phyloP scores from a whole-genome alignment of 2,329 filamentous ascomycete genomes.

The Aspergillus tanneri region DNA sequence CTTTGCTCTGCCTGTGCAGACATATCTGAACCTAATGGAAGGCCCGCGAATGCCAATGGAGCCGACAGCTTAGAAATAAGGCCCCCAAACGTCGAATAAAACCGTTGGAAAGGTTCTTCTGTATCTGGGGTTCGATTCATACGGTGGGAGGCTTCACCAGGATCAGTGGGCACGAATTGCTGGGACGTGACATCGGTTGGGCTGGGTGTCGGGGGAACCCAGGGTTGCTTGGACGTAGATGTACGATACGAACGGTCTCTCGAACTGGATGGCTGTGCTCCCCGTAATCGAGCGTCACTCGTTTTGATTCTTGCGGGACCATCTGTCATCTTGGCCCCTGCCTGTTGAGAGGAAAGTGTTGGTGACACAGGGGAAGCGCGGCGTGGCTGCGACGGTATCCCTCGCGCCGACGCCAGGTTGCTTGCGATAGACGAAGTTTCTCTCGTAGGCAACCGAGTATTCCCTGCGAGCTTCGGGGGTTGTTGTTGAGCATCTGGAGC shows the following conservation, averaged over 20 bases:
- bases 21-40: constrained; percentile 66
- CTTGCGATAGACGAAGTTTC: constrained; percentile 83
- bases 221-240: constrained; percentile 31
- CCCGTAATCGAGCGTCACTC: constrained; percentile 31
- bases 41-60: constrained; percentile 85
- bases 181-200: constrained; percentile 37
- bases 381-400: constrained; percentile 60
- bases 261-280: constrained; percentile 15
- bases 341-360: constrained; percentile 70
- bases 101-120: constrained; percentile 82
- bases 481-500: constrained; percentile 36
- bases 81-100: constrained; percentile 88
- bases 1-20: constrained; percentile 24
- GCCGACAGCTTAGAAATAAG: constrained; percentile 87
- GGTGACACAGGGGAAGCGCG: constrained; percentile 68
- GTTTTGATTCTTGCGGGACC: constrained; percentile 46
- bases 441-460: constrained; percentile 55
- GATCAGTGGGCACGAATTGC: constrained; percentile 31
- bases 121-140: constrained; percentile 26
- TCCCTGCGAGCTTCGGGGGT: constrained; percentile 39
- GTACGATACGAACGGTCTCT: constrained; percentile 29
- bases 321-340: constrained; percentile 66
- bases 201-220: constrained; percentile 35
- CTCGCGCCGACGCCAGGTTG: constrained; percentile 81
- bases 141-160: constrained; percentile 26